Base-by-base conservation (phyloP, 768 basidiomycete genomes). In the Clathrus columnatus region DNA sequence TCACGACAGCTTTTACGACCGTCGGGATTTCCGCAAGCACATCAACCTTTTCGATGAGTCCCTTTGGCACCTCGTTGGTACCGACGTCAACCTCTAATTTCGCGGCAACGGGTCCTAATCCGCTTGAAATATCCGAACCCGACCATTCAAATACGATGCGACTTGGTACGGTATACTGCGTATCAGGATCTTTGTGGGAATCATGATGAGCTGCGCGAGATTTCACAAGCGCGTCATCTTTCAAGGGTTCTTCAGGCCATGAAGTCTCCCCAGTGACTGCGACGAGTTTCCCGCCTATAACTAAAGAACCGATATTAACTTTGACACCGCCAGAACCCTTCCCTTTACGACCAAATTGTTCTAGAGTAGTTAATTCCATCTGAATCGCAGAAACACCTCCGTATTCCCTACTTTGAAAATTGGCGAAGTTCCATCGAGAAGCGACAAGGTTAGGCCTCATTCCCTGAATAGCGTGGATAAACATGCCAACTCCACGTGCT, bases 381-480 rank as follows among this genome's bases (percentile, higher is more conserved):
- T 90, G 87, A 32, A 96, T 74, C 8, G 91, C 91, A 51, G 91
- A 83, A 7, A 91, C 85, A 7, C 86, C 86, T 17, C 80, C 83
- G 48, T 82, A 77, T 23, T 80, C 73, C 17, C 74, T 69, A 64
- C 87, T 87, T 68, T 91, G 85, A 77, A 99, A 99, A 72, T 87
- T 78, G 26, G 75, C 85, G 72, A 98, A 99, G 73, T 98, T 97
- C 96, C 96, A 99, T 7, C 86, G 72, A 18, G 89, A 75, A 14
- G 96, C 96, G 62, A 96, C 82, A 54, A 91, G 79, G 70, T 99
- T 89, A 48, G 95, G 93, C 7, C 92, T 81, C 91, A 99, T 95
- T 68, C 95, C 96, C 67, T 98, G 95, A 67, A 98, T 96, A 45
- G 95, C 95, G 68, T 95, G 90, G 18, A 94, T 79, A 68, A 95